Conservation (phyloP, 306 rosid species). For the Prunus fruticosa region DNA sequence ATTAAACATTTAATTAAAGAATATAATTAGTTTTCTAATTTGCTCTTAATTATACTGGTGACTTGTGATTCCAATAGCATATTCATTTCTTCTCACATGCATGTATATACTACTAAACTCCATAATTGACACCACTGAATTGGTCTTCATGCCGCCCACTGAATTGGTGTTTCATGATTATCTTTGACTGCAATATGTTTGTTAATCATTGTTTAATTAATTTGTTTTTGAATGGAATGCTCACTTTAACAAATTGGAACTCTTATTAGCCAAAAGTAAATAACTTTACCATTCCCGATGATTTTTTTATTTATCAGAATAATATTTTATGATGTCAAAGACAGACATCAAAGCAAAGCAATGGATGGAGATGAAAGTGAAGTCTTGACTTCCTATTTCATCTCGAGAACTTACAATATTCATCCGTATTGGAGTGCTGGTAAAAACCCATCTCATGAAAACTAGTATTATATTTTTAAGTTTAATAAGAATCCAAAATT, state of each 20-base stretch:
- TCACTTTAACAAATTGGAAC: not conserved
- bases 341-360: not conserved
- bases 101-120: not conserved
- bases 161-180: not conserved
- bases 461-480: not conserved
- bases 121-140: slow-evolving; percentile 9
- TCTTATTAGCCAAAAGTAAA: slow-evolving; percentile 11
- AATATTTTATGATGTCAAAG: slow-evolving; percentile 1
- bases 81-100: not conserved
- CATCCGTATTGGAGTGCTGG: not conserved
- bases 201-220: not conserved
- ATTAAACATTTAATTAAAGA: not conserved
- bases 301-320: not conserved
- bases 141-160: not conserved
- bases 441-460: not conserved
- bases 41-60: not conserved
- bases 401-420: not conserved
- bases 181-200: not conserved
- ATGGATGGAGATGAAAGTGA: slow-evolving; percentile 18
- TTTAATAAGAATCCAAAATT: not conserved
- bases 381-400: slow-evolving; percentile 6
- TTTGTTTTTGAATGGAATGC: not conserved
- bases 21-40: not conserved
- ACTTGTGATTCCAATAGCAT: not conserved
- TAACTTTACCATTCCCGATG: not conserved